Evolutionary conservation across 805 yeast genomes (phyloP).

Genomic region (Kodamaea restingae): DNA sequence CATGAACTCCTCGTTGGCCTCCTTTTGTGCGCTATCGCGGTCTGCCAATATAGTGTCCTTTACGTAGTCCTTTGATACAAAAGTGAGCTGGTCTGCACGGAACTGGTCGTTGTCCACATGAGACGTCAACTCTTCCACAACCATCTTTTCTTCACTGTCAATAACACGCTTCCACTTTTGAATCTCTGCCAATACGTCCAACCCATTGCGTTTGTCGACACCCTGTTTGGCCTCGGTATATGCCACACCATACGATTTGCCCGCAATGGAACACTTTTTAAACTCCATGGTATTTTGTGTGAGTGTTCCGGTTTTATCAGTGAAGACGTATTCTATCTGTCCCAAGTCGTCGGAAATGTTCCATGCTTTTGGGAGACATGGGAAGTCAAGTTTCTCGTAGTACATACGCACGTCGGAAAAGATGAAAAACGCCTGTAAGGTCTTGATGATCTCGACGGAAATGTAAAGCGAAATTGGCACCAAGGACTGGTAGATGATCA

Average conservation of each 20-base stretch:
- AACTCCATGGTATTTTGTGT: conserved; percentile 86
- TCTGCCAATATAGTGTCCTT: conserved; percentile 46
- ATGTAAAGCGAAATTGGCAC: conserved; percentile 82
- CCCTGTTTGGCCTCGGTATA: conserved; percentile 84
- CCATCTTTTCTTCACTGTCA: conserved; percentile 52
- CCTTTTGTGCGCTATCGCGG: conserved; percentile 30
- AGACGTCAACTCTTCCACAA: conserved; percentile 40
- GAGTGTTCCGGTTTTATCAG: conserved; percentile 81
- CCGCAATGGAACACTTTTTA: conserved; percentile 74
- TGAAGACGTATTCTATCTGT: conserved; percentile 78
- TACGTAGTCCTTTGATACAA: conserved; percentile 57
- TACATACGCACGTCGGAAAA: conserved; percentile 73
- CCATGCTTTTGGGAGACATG: conserved; percentile 84
- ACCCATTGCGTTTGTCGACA: conserved; percentile 70
- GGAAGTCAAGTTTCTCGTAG: conserved; percentile 64
- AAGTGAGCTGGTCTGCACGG: conserved; percentile 50
- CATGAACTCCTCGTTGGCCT: conserved; percentile 56
- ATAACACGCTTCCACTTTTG: conserved; percentile 50
- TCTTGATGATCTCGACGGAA: conserved; percentile 76
- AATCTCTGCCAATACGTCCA: conserved; percentile 64
- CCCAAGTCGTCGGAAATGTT: conserved; percentile 82
- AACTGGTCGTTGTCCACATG: conserved; percentile 30
- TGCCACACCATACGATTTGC: conserved; percentile 69
- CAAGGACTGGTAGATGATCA: conserved; percentile 72
- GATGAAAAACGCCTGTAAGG: conserved; percentile 78